phyloP scores from a whole-genome alignment of 148 eudicot species.

The Rhododendron ovatum region DNA sequence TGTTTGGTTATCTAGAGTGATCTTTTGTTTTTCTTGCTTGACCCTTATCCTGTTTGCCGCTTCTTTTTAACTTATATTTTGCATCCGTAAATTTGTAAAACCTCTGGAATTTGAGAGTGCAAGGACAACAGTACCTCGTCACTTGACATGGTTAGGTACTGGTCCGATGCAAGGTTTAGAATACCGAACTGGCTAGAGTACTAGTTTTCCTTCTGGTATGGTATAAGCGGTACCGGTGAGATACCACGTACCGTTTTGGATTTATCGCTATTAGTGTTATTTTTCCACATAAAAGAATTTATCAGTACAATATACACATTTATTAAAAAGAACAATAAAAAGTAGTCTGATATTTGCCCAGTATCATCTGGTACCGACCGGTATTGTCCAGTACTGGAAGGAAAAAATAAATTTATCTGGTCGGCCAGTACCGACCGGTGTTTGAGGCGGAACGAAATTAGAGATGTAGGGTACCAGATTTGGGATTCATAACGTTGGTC shows the following conservation, averaged over 20 bases:
- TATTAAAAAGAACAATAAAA: too few relatives aligned
- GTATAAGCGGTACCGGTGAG: too few relatives aligned
- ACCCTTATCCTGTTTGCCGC: background rate
- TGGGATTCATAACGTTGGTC: too few relatives aligned
- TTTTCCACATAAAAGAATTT: too few relatives aligned
- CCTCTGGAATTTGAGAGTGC: background rate
- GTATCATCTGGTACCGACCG: background rate
- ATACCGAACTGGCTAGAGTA: too few relatives aligned
- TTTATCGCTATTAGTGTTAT: too few relatives aligned
- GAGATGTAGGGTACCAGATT: too few relatives aligned
- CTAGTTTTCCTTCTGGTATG: too few relatives aligned
- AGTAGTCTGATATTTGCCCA: background rate
- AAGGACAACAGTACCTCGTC: background rate
- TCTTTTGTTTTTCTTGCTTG: background rate
- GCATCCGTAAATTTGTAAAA: background rate
- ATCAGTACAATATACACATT: background rate
- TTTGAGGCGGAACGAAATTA: too few relatives aligned
- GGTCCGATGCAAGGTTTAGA: background rate
- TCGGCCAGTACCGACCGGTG: too few relatives aligned
- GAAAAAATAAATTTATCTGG: too few relatives aligned
- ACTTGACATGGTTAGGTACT: background rate
- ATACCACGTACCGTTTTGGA: too few relatives aligned
- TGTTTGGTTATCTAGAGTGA: background rate
- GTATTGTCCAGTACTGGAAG: background rate
- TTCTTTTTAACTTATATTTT: background rate